Conservation (phyloP, 1,284 basidiomycete genomes). For the Cryptococcus floricola region DNA sequence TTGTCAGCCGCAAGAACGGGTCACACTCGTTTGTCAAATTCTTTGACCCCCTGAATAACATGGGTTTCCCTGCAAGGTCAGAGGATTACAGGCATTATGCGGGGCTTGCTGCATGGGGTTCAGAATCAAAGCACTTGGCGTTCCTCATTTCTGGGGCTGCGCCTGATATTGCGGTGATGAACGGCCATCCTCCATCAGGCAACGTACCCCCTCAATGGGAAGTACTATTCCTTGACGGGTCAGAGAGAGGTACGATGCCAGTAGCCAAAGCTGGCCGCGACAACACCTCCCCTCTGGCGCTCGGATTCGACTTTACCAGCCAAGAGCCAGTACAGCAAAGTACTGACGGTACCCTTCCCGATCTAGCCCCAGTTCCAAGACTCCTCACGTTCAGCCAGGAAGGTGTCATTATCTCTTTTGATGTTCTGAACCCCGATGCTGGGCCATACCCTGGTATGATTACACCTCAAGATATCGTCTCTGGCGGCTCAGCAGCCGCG, state of each 20-base stretch:
- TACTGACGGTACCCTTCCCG: slow-evolving; percentile 48
- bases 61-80: slow-evolving; percentile 45
- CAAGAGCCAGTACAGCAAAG: slow-evolving; percentile 47
- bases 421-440: slow-evolving; percentile 48
- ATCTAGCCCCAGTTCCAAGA: slow-evolving; percentile 50
- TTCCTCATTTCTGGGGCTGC: slow-evolving; percentile 52
- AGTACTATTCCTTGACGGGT: slow-evolving; percentile 52
- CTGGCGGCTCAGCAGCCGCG: not conserved
- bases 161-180: slow-evolving; percentile 46
- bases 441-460: slow-evolving; percentile 51
- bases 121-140: slow-evolving; percentile 40
- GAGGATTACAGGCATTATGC: slow-evolving; percentile 44
- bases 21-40: slow-evolving; percentile 44
- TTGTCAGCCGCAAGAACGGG: slow-evolving; percentile 41
- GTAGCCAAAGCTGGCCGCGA: slow-evolving; percentile 43
- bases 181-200: slow-evolving; percentile 25
- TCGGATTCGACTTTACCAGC: slow-evolving; percentile 54
- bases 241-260: slow-evolving; percentile 52
- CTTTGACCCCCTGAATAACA: slow-evolving; percentile 45
- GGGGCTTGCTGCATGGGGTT: slow-evolving; percentile 47
- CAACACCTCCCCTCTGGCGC: slow-evolving; percentile 52
- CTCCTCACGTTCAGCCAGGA: slow-evolving; percentile 53
- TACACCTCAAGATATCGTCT: slow-evolving; percentile 12
- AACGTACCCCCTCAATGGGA: slow-evolving; percentile 47
- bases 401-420: slow-evolving; percentile 53